Percentiles rank a stretch among this genome's conserved stretches.
Conservation (phyloP, 78 protist genomes). For the Tieghemostelium lacteum region DNA sequence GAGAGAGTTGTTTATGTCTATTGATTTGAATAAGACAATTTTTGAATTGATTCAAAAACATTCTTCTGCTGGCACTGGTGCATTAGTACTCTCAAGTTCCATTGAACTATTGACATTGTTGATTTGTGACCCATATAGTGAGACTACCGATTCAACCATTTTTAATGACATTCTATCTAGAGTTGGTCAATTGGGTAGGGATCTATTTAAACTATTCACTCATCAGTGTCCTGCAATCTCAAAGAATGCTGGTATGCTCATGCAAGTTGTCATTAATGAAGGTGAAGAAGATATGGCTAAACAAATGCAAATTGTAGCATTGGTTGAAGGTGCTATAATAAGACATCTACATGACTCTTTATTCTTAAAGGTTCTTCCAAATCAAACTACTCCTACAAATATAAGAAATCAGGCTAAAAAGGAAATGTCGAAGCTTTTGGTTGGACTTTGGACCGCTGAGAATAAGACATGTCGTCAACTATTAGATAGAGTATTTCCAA, state of each 20-base stretch:
- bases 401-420: slow-evolving; percentile 14
- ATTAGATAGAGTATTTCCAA: slow-evolving; percentile 73
- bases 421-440: slow-evolving; percentile 62
- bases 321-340: slow-evolving; percentile 85
- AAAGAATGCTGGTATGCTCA: slow-evolving; percentile 89
- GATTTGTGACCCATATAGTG: slow-evolving; percentile 89
- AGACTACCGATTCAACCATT: slow-evolving; percentile 83
- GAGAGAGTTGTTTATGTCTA: slow-evolving; percentile 35
- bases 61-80: slow-evolving; percentile 84
- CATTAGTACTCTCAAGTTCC: slow-evolving; percentile 74
- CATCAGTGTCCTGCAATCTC: slow-evolving; percentile 88
- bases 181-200: slow-evolving; percentile 80
- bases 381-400: slow-evolving; percentile 9
- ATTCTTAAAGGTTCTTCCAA: slow-evolving; percentile 20
- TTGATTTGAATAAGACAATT: slow-evolving; percentile 55
- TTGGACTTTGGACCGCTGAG: slow-evolving; percentile 83
- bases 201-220: slow-evolving; percentile 72
- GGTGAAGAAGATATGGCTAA: slow-evolving; percentile 70
- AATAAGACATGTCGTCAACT: slow-evolving; percentile 48
- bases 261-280: slow-evolving; percentile 87
- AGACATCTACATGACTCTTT: slow-evolving; percentile 76
- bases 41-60: slow-evolving; percentile 64
- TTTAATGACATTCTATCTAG: slow-evolving; percentile 62
- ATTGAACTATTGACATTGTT: slow-evolving; percentile 89
- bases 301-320: slow-evolving; percentile 79